Conservation (phyloP, 2,329 filamentous ascomycete genomes). For the Chaetothyriales sp. region DNA sequence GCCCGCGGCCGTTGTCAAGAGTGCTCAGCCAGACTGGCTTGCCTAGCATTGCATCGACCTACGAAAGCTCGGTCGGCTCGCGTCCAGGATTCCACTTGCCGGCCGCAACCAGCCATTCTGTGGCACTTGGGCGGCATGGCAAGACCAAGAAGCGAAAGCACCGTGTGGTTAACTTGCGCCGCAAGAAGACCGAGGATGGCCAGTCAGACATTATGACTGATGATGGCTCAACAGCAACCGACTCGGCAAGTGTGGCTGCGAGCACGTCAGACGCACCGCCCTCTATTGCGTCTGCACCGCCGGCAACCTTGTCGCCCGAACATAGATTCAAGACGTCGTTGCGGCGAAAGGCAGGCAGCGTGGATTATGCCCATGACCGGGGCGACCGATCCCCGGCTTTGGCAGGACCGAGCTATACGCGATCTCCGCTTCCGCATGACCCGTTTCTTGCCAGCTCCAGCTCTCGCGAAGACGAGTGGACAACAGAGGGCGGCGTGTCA, state of each 20-base stretch:
- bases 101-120: conserved; percentile 24
- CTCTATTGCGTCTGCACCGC: conserved; percentile 36
- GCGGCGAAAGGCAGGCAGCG: not conserved
- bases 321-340: not conserved
- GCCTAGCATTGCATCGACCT: conserved; percentile 40
- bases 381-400: not conserved
- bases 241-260: conserved; percentile 22
- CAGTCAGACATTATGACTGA: conserved; percentile 29
- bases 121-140: conserved; percentile 29
- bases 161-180: conserved; percentile 34
- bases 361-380: not conserved
- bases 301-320: conserved; percentile 38
- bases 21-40: conserved; percentile 46
- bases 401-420: not conserved
- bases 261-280: conserved; percentile 32
- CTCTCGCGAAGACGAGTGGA: not conserved
- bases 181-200: conserved; percentile 25
- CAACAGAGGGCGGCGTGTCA: conserved; percentile 5
- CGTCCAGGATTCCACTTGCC: conserved; percentile 29
- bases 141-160: conserved; percentile 35
- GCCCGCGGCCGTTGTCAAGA: conserved; percentile 39
- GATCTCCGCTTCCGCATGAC: not conserved
- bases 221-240: conserved; percentile 22
- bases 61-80: conserved; percentile 57
- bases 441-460: not conserved